Conservation (phyloP, 2,329 filamentous ascomycete species). For the Cercospora sojina region DNA sequence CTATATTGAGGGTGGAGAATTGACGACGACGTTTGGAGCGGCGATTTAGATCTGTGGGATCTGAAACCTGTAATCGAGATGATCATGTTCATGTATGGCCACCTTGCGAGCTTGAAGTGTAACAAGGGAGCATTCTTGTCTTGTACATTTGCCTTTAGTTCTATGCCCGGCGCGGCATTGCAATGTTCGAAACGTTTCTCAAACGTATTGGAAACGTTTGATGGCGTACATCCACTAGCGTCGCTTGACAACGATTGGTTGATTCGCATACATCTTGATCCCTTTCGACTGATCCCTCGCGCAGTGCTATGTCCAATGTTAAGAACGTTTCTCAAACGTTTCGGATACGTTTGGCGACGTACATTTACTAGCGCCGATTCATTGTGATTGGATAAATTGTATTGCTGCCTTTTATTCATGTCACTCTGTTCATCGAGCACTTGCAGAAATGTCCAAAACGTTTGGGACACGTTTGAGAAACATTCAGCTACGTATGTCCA, state of each 20-base stretch:
- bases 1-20: slow-evolving; percentile 63
- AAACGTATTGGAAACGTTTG: neutral
- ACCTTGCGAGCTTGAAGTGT: neutral
- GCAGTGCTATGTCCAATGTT: neutral
- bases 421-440: neutral
- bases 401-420: neutral
- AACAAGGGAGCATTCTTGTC: too few relatives aligned
- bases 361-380: neutral
- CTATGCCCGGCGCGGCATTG: too few relatives aligned
- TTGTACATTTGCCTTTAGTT: too few relatives aligned
- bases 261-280: neutral
- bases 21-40: slow-evolving; percentile 27
- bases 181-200: neutral
- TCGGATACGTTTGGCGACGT: neutral
- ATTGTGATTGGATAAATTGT: neutral
- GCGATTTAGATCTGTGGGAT: neutral
- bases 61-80: neutral
- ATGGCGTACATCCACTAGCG: neutral
- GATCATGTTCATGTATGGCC: neutral
- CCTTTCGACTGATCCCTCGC: neutral
- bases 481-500: neutral
- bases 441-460: neutral
- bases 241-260: neutral
- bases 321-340: neutral
- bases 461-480: neutral